A percentile compares a stretch with the other conserved stretches of the same genome.
These are phyloP conservation scores for Mortierella polycephala DNA, from an alignment of 371 early-diverging fungal species.

Conservation along the genomic window DNA sequence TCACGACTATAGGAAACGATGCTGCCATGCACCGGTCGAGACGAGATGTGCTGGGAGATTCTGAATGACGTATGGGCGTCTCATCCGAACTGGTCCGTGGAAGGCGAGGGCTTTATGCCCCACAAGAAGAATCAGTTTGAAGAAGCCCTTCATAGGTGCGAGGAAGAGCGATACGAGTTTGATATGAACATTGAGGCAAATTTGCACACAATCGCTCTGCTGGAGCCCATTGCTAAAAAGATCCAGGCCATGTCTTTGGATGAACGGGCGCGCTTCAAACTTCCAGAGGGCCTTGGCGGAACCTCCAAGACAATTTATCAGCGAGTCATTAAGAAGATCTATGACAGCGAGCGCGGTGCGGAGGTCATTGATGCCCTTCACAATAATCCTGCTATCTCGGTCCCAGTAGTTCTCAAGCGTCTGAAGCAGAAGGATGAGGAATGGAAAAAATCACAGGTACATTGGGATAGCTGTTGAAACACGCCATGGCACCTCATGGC, in stretches of 20 bases:
- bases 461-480: background rate
- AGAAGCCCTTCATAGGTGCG: conserved; percentile 95
- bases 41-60: conserved; percentile 91
- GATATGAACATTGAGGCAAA: conserved; percentile 98
- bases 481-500: too few species aligned
- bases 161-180: conserved; percentile 99
- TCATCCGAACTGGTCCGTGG: conserved; percentile 95
- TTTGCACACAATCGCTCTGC: conserved; percentile 85
- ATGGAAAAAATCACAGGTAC: conserved; percentile 84
- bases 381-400: conserved; percentile 90
- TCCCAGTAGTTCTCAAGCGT: conserved; percentile 96
- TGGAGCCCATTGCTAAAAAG: conserved; percentile 88
- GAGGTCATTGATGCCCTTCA: conserved; percentile 96
- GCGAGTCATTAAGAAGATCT: conserved; percentile 93
- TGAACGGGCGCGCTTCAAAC: conserved; percentile 76
- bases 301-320: conserved; percentile 87
- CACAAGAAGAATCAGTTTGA: conserved; percentile 95
- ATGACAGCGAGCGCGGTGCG: conserved; percentile 83
- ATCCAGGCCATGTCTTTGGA: conserved; percentile 86
- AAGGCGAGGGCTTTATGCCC: conserved; percentile 94
- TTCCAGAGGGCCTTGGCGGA: conserved; percentile 84
- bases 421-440: conserved; percentile 98
- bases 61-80: conserved; percentile 96
- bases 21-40: conserved; percentile 87
- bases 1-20: conserved; percentile 60